Base-by-base conservation (phyloP, 768 basidiomycete genomes). In the Leccinum rimulosum region DNA sequence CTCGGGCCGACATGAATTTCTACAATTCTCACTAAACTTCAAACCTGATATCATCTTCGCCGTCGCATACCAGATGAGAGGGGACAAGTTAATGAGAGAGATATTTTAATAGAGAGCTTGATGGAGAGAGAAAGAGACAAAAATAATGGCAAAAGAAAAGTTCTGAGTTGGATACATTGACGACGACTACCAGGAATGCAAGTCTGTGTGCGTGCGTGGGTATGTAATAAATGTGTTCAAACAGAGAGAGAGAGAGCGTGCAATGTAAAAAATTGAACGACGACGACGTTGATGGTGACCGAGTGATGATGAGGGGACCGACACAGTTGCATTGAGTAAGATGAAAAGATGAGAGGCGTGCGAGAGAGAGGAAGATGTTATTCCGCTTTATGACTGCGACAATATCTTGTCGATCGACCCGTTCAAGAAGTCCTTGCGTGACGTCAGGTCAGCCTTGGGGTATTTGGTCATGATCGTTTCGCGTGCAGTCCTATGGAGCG, bases 341-440 rank as follows among this genome's bases (percentile, higher is more conserved):
- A 22, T 22, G 22, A 22, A 22, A 38, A 40, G 38, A 40, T 4
- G 38, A n/a, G 38, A 40, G 38, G 17, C 38, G 9, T 48, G 22
- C 47, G 14, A 48, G 22, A 25, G 40, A 43, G 19, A 25, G 22
- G 19, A 25, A 25, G 38, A 40, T 9, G 17, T n/a, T 3, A 40
- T 40, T 40, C 47, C 25, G 15, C 14, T 80, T 79, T 87, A 91
- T 71, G 87, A 84, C 75, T 91, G 89, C 6, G 91, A 91, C 61
- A 98, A 83, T 70, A 97, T 94, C 73, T 80, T 83, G 78, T 99
- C 96, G 69, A 99, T 98, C 64, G 91, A 89, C 68, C 87, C 82
- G 71, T 99, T 99, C 74, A 99, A 79, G 77, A 95, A 98, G 68
- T 91, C 91, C 74, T 92, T 93, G 64, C 90, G 84, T 52, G 84